phyloP scores from a whole-genome alignment of 169 alveolate species.

The Plasmodium ovale region DNA sequence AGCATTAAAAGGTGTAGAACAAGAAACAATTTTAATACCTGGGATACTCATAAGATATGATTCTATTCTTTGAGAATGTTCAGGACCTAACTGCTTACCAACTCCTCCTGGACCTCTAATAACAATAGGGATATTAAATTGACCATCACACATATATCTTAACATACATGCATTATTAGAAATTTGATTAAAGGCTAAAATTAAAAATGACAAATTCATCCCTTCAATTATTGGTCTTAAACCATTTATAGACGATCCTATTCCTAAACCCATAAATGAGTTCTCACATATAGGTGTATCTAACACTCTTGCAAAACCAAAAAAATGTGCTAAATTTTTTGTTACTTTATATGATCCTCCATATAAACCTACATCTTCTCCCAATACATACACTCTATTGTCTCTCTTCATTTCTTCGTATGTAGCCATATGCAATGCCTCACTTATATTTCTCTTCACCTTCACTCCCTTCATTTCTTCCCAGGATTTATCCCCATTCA shows the following conservation, averaged over 20 bases:
- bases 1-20: conserved; percentile 91
- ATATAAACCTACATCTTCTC: conserved; percentile 95
- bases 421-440: conserved; percentile 93
- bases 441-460: conserved; percentile 89
- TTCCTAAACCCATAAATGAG: conserved; percentile 88
- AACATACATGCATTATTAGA: conserved; percentile 92
- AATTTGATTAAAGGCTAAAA: conserved; percentile 93
- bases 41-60: conserved; percentile 93
- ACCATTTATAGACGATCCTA: conserved; percentile 88
- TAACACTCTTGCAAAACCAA: conserved; percentile 88
- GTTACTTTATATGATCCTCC: conserved; percentile 95
- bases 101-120: conserved; percentile 95
- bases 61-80: conserved; percentile 92
- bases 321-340: conserved; percentile 89
- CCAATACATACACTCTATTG: conserved; percentile 91
- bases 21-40: conserved; percentile 92
- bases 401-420: conserved; percentile 94
- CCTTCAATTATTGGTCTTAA: conserved; percentile 93
- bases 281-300: conserved; percentile 96
- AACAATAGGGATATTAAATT: conserved; percentile 89
- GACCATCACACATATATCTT: conserved; percentile 90
- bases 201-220: conserved; percentile 93
- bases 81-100: conserved; percentile 94
- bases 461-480: conserved; percentile 75
- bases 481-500: conserved; percentile 75